A percentile compares a stretch with the other conserved stretches of the same genome.
phyloP scores from a whole-genome alignment of 352 stramenopile genomes.

The Phytophthora parvispora region DNA sequence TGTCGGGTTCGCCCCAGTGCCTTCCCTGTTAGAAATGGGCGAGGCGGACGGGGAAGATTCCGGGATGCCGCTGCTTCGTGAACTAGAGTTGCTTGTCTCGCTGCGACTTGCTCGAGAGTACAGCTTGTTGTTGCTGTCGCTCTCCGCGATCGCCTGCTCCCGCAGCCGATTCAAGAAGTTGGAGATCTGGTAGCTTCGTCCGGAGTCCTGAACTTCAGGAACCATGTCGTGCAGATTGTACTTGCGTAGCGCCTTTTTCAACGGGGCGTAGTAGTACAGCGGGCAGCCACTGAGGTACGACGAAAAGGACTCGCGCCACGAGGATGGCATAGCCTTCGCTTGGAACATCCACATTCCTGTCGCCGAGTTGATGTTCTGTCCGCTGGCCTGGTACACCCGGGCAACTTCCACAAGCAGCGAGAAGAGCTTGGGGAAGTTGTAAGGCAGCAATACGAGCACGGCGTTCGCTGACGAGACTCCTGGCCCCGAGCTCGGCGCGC shows the following conservation, averaged over 20 bases:
- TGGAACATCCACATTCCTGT: constrained; percentile 88
- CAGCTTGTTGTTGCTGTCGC: constrained; percentile 85
- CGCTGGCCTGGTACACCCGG: constrained; percentile 83
- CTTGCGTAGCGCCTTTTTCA: constrained; percentile 88
- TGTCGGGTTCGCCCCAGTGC: constrained; percentile 22
- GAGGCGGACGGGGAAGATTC: constrained; percentile 56
- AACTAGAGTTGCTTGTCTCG: constrained; percentile 22
- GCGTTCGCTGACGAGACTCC: constrained; percentile 47
- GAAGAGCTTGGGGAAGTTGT: constrained; percentile 90
- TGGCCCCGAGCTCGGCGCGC: constrained; percentile 32
- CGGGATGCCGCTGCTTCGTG: constrained; percentile 25
- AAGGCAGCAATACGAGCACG: constrained; percentile 88
- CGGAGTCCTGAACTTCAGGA: constrained; percentile 83
- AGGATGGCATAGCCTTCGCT: constrained; percentile 88
- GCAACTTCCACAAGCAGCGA: constrained; percentile 85
- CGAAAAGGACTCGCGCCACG: constrained; percentile 86
- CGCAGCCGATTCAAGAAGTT: constrained; percentile 79
- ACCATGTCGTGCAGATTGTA: constrained; percentile 93
- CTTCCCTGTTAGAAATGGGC: constrained; percentile 36
- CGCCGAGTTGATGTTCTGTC: constrained; percentile 76
- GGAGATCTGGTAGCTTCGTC: constrained; percentile 88
- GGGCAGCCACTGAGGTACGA: constrained; percentile 80
- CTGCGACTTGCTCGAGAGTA: constrained; percentile 54
- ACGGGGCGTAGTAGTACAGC: constrained; percentile 84
- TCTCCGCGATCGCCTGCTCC: constrained; percentile 79